Evolutionary conservation across 768 basidiomycete species (phyloP).

Genomic region (Hortiboletus flavorubellus): DNA sequence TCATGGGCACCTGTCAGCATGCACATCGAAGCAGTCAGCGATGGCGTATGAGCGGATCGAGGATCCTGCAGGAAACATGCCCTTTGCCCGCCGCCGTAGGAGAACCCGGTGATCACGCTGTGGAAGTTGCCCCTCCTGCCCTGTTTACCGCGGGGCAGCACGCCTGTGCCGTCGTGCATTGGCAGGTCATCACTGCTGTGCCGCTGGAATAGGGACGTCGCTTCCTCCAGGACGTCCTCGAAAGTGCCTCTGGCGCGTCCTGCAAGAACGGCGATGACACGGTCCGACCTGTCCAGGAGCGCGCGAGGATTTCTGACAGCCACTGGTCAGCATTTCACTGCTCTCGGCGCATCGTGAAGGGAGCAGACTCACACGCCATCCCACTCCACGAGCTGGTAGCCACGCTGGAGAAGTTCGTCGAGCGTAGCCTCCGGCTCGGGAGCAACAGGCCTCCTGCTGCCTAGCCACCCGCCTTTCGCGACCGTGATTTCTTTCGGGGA

Average conservation of each 20-base stretch:
- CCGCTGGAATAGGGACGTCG: background rate
- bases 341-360: too few relatives aligned
- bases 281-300: background rate
- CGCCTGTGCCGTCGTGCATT: too few relatives aligned
- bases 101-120: background rate
- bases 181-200: background rate
- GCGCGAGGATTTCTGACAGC: background rate
- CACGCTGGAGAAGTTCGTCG: background rate
- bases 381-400: background rate
- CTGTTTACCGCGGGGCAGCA: too few relatives aligned
- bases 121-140: background rate
- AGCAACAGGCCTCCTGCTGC: background rate
- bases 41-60: too few relatives aligned
- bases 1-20: background rate
- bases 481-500: too few relatives aligned
- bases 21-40: too few relatives aligned
- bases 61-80: background rate
- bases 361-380: background rate
- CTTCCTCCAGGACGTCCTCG: background rate
- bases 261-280: background rate
- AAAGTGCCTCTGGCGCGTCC: background rate
- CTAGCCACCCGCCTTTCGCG: constrained; percentile 4
- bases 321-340: too few relatives aligned
- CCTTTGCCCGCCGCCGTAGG: background rate
- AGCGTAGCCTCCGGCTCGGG: background rate